phyloP scores from a whole-genome alignment of 2,329 filamentous ascomycete genomes.

The Penicillium occitanis region DNA sequence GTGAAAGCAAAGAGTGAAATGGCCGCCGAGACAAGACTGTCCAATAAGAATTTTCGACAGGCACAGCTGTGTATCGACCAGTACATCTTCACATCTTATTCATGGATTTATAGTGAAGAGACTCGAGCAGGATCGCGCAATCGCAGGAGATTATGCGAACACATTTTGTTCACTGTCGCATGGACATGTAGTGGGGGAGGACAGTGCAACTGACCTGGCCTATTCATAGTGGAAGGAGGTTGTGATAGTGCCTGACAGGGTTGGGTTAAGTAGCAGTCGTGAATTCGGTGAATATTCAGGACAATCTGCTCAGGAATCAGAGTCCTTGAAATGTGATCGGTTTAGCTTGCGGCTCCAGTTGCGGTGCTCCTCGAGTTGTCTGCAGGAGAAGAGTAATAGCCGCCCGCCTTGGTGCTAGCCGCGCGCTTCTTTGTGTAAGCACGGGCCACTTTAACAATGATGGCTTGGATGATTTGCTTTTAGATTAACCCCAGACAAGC shows the following conservation, averaged over 20 bases:
- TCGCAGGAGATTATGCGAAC: background rate
- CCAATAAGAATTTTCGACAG: background rate
- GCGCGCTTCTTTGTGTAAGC: slow-evolving; percentile 21
- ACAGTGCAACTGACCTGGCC: slow-evolving; percentile 45
- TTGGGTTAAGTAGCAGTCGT: background rate
- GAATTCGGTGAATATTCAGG: background rate
- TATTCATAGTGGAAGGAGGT: slow-evolving; percentile 44
- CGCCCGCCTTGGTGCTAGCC: slow-evolving; percentile 10
- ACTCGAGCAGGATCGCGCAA: background rate
- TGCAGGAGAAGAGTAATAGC: slow-evolving; percentile 28
- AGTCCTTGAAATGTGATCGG: slow-evolving; percentile 6
- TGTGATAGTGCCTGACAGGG: background rate
- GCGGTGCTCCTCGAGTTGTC: slow-evolving; percentile 19
- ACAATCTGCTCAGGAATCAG: background rate
- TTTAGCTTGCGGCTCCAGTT: slow-evolving; percentile 14
- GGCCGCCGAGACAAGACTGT: background rate
- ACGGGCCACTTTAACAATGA: slow-evolving; percentile 13
- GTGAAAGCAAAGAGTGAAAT: slow-evolving; percentile 22
- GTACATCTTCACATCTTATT: background rate
- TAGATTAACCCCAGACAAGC: background rate
- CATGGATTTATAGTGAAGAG: background rate
- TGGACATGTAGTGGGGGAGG: slow-evolving; percentile 25
- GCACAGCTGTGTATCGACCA: background rate
- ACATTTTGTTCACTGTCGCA: slow-evolving; percentile 13
- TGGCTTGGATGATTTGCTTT: background rate